These are phyloP conservation scores for Fusarium avenaceum DNA, from an alignment of 2,329 filamentous ascomycete genomes.

Conservation along the genomic window DNA sequence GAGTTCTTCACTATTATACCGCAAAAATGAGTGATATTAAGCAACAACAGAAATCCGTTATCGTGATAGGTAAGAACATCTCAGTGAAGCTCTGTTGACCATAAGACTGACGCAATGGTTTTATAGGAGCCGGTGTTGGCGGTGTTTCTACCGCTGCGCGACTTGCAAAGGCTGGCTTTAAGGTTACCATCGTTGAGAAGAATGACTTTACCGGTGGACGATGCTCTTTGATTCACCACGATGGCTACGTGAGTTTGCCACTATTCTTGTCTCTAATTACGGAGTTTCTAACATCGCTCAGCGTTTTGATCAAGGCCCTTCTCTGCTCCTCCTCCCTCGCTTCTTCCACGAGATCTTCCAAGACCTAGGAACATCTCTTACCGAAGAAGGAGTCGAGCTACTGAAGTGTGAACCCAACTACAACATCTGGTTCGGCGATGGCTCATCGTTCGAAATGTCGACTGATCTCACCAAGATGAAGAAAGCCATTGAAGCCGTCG, in stretches of 20 bases:
- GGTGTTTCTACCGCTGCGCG: conserved; percentile 79
- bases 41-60: conserved; percentile 47
- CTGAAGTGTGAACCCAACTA: conserved; percentile 83
- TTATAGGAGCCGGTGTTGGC: conserved; percentile 75
- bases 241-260: conserved; percentile 58
- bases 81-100: background rate
- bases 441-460: conserved; percentile 72
- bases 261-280: fast-evolving
- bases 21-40: conserved; percentile 30
- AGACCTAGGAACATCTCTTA: conserved; percentile 76
- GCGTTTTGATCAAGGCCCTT: conserved; percentile 83
- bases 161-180: conserved; percentile 76
- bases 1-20: conserved; percentile 8
- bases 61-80: conserved; percentile 46
- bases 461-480: conserved; percentile 81
- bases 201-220: conserved; percentile 79
- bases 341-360: conserved; percentile 78
- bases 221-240: conserved; percentile 73
- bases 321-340: conserved; percentile 77
- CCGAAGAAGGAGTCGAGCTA: conserved; percentile 75
- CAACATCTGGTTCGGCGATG: conserved; percentile 79
- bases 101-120: background rate
- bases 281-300: conserved; percentile 43
- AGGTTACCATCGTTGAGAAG: conserved; percentile 84
- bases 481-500: conserved; percentile 77